These are phyloP conservation scores for Stachybotrys chlorohalonatus DNA, from an alignment of 2,329 filamentous ascomycete species.

Conservation along the genomic window DNA sequence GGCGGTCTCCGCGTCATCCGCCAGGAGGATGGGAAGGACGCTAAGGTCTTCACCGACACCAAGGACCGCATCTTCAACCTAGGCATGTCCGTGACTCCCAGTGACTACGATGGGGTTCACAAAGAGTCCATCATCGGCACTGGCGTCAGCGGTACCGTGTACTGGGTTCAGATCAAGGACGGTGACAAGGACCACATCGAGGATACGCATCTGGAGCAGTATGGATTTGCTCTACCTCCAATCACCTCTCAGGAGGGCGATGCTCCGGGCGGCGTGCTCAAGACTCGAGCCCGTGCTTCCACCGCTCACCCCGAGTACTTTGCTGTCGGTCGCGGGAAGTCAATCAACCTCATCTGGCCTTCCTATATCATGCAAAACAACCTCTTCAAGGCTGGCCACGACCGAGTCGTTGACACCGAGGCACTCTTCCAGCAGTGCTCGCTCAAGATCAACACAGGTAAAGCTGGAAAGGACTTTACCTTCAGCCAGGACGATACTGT, in stretches of 20 bases:
- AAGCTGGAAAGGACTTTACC: slow-evolving; percentile 95
- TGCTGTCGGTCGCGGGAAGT: slow-evolving; percentile 89
- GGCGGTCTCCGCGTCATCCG: slow-evolving; percentile 88
- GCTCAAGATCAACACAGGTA: slow-evolving; percentile 90
- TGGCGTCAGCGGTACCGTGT: slow-evolving; percentile 91
- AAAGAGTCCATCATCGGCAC: slow-evolving; percentile 84
- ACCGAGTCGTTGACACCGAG: slow-evolving; percentile 73
- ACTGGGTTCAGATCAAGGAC: slow-evolving; percentile 79
- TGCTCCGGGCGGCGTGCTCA: slow-evolving; percentile 81
- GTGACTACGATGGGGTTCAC: slow-evolving; percentile 45
- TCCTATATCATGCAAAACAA: slow-evolving; percentile 54
- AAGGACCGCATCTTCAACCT: slow-evolving; percentile 95
- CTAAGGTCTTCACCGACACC: slow-evolving; percentile 83
- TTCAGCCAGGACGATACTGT: slow-evolving; percentile 96
- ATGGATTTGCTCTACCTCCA: slow-evolving; percentile 83
- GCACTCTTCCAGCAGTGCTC: slow-evolving; percentile 79
- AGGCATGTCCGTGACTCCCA: slow-evolving; percentile 62
- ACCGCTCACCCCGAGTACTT: slow-evolving; percentile 88
- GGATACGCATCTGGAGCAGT: slow-evolving; percentile 68
- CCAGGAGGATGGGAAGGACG: slow-evolving; percentile 86
- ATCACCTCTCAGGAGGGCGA: slow-evolving; percentile 82
- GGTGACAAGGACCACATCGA: slow-evolving; percentile 72
- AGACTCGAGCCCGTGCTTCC: slow-evolving; percentile 88
- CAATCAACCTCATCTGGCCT: slow-evolving; percentile 81
- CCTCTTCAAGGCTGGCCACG: slow-evolving; percentile 53